Evolutionary conservation across 108 stramenopile species (phyloP).

Genomic region (Cyclotella sp.): DNA sequence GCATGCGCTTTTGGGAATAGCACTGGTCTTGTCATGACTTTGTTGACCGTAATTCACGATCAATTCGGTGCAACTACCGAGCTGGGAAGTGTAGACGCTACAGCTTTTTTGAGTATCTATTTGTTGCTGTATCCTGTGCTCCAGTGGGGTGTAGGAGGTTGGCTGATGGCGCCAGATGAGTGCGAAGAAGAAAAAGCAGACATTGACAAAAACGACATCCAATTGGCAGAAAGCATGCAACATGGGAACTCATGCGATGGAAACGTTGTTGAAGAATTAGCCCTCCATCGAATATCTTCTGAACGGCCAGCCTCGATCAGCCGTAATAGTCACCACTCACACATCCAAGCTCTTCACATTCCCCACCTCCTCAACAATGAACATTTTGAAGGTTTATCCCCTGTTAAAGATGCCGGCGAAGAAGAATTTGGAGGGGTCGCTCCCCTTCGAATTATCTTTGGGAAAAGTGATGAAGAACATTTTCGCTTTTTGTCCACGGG

Average conservation of each 20-base stretch:
- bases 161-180: slow-evolving; percentile 71
- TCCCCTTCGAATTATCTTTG: slow-evolving; percentile 17
- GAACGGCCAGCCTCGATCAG: neutral
- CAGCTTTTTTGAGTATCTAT: slow-evolving; percentile 80
- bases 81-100: slow-evolving; percentile 81
- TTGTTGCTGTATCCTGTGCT: slow-evolving; percentile 82
- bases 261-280: neutral
- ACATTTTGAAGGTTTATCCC: slow-evolving; percentile 9
- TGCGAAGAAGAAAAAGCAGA: slow-evolving; percentile 12
- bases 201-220: neutral
- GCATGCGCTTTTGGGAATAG: slow-evolving; percentile 83
- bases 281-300: neutral
- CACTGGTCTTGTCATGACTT: slow-evolving; percentile 84
- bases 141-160: slow-evolving; percentile 88
- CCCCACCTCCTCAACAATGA: slow-evolving; percentile 38
- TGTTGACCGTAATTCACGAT: slow-evolving; percentile 82
- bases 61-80: slow-evolving; percentile 71
- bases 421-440: slow-evolving; percentile 43
- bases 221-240: neutral
- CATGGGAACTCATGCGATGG: neutral
- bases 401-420: slow-evolving; percentile 33
- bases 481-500: slow-evolving; percentile 18
- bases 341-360: slow-evolving; percentile 6
- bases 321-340: neutral
- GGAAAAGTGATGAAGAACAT: slow-evolving; percentile 19